phyloP scores from a whole-genome alignment of 208 protist species.

The Leishmania guyanensis region DNA sequence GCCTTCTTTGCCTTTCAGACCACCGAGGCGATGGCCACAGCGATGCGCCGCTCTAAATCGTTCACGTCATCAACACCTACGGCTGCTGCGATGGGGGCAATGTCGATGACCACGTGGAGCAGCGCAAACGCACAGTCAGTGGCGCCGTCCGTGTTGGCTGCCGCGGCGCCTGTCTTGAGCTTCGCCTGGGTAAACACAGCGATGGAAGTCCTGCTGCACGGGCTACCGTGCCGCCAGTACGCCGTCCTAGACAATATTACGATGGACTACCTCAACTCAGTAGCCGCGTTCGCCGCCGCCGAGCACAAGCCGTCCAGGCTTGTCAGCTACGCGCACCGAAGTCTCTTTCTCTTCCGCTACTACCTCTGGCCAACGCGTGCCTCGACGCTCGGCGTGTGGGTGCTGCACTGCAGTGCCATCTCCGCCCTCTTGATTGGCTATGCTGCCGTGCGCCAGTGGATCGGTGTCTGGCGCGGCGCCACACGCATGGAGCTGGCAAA shows the following conservation, averaged over 20 bases:
- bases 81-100: not conserved
- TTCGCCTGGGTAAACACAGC: slow-evolving; percentile 39
- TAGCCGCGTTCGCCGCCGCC: not conserved
- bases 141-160: not conserved
- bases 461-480: slow-evolving; percentile 42
- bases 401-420: slow-evolving; percentile 58
- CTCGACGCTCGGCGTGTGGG: slow-evolving; percentile 54
- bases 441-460: slow-evolving; percentile 54
- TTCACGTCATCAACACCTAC: not conserved
- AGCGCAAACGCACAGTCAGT: not conserved
- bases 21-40: slow-evolving; percentile 8
- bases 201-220: slow-evolving; percentile 51
- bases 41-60: not conserved
- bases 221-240: slow-evolving; percentile 54
- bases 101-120: not conserved
- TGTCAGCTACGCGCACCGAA: slow-evolving; percentile 12
- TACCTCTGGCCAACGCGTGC: slow-evolving; percentile 51
- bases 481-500: slow-evolving; percentile 78
- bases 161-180: slow-evolving; percentile 25
- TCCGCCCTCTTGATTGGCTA: slow-evolving; percentile 17
- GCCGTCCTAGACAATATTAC: slow-evolving; percentile 17
- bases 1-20: slow-evolving; percentile 30
- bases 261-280: slow-evolving; percentile 11
- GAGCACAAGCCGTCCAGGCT: slow-evolving; percentile 2
- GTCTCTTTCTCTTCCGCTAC: slow-evolving; percentile 36